These are phyloP conservation scores for Rubia peregrina DNA, from an alignment of 305 asterid species.

Conservation along the genomic window DNA sequence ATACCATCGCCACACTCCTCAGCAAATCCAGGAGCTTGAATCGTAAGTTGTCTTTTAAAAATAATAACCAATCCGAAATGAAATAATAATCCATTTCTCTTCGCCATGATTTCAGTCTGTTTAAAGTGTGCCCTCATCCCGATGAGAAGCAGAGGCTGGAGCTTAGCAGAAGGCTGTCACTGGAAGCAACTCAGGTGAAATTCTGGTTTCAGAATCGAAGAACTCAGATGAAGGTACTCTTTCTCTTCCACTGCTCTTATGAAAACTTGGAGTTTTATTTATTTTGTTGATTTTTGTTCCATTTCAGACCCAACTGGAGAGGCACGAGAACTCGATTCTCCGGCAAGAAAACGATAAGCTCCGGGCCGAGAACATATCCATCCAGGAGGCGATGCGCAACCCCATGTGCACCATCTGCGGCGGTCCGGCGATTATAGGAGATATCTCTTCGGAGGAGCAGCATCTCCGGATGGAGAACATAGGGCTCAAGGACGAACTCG, in stretches of 20 bases:
- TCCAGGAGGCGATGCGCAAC: constrained; percentile 75
- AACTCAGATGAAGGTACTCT: constrained; percentile 81
- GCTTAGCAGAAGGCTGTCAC: constrained; percentile 64
- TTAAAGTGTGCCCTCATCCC: constrained; percentile 92
- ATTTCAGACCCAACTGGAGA: constrained; percentile 73
- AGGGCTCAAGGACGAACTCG: too few species aligned
- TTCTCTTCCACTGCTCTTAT: neutral
- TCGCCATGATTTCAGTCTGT: constrained; percentile 34
- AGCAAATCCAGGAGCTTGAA: constrained; percentile 96
- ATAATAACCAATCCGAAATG: too few species aligned
- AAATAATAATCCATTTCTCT: too few species aligned
- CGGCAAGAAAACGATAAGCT: constrained; percentile 89
- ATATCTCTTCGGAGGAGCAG: constrained; percentile 73
- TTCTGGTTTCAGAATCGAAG: constrained; percentile 94
- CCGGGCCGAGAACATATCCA: constrained; percentile 73
- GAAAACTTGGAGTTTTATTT: too few species aligned
- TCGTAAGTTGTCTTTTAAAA: constrained; percentile 31
- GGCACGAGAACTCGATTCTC: constrained; percentile 80
- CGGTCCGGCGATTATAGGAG: constrained; percentile 77
- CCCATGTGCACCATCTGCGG: constrained; percentile 91
- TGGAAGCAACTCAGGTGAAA: constrained; percentile 85
- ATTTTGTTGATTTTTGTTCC: neutral
- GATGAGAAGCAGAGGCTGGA: constrained; percentile 88
- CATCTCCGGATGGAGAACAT: constrained; percentile 31
- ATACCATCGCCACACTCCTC: constrained; percentile 98